Evolutionary conservation across 192 early-diverging fungal species (phyloP), one percentile per base, ranked within the genome.

Genomic region (Dissophora globulifera): DNA sequence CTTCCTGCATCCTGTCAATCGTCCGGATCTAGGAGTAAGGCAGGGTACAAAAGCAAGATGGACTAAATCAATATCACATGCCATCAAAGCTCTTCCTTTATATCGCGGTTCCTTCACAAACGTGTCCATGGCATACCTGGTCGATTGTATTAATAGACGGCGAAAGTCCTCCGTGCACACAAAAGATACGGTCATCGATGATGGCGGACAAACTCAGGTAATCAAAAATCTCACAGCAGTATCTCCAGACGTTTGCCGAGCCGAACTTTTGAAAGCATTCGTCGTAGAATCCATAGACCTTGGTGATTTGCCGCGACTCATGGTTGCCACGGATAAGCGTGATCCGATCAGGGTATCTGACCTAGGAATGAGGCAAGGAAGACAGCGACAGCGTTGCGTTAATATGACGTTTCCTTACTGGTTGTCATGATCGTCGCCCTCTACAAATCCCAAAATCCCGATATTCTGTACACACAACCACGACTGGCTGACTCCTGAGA

Each of bases 261-360:
- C 95, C 97, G 83, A 94, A 98, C 81, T 98, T 98, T 62, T 94
- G 89, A 80, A 96, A 81, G 78, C 95, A 97, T 69, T 97, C 95
- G 78, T 99, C 97, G 78, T 99, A 97, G 71, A 99, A 97, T 48
- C 96, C 96, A 78, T 99, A 99, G 22, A 99, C 96, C 81, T 98
- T 96, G n/a, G 94, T 97, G 61, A 97, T 96, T 78, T 98, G 95
- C 62, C 94, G 72, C 50, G 86, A 89, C 81, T 96, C 94, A 82
- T 96, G 94, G 85, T 97, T 97, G 66, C 95, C 95, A 31, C 95
- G 90, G 69, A 97, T 88, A 48, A 98, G 83, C 25, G 94, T 94
- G 38, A 99, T 95, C 55, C 94, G 88, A 78, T 99, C 94, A n/a
- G 90, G 89, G 83, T 93, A 94, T 64, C 95, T 90, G 57, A 88